Base-by-base conservation (phyloP, 1,139 yeast species). In the Pichia sp. region DNA sequence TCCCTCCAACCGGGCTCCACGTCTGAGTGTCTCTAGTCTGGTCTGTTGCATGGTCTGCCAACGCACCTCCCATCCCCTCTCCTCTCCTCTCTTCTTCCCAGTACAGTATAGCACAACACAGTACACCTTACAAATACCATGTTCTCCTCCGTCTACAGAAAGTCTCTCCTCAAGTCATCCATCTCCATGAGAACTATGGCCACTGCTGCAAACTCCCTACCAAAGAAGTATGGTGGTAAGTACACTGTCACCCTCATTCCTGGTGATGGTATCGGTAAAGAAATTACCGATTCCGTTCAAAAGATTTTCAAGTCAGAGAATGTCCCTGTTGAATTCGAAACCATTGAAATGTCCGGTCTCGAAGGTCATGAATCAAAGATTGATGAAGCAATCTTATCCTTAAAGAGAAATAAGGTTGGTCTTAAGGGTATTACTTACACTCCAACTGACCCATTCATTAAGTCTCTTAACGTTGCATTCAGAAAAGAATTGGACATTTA, bases 191-290 rank as follows among this genome's bases (percentile, higher is more conserved):
- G 16, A 15, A 6, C 14, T 7, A 53, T 58, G 50, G 34, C 52
- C 9, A 48, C 54, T 43, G 56, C 60, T 12, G 53, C 59, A 16
- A 42, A 46, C 33, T 38, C 47, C 9, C 69, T 81, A 55, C 94
- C 95, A 56, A 84, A 84, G 72, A 84, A 86, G 68, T 87, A 86
- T 66, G 97, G 97, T 52, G 95, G 96, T 47, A 81, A 80, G 62
- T 88, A 75, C 72, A 82, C 88, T 40, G 94, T 87, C 41, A 87
- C 96, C 39, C 72, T 91, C 61, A 82, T 91, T 55, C 97, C 97
- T 46, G 91, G 88, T 63, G 98, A 91, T 62, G 98, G 98, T 75
- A 82, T 88, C 49, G 98, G 98, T 64, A 82, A 81, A 60, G 96
- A 91, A 69, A 85, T 87, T 62, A 82, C 97, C 43, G 93, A 84